Evolutionary conservation across 306 rosid species (phyloP), one percentile per base, ranked within the genome.

Genomic region (Pachyrhizus erosus): DNA sequence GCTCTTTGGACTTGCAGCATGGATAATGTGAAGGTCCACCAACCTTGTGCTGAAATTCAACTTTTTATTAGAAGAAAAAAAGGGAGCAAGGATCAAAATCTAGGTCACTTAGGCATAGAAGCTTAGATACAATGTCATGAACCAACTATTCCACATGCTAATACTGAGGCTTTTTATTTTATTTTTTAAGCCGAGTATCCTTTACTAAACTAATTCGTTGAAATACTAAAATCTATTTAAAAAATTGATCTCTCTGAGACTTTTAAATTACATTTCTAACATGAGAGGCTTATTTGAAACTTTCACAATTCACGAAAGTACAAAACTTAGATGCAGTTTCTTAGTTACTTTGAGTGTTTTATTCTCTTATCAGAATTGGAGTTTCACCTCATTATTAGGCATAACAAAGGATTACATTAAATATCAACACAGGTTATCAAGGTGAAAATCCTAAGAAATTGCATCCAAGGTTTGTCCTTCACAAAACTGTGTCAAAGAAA

Each of bases 401-500:
- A 39, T 8, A 39, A 39, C 8, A 39, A 39, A 39, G 7, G 11
- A 7, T 39, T 39, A 11, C 4, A 39, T 39, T 39, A 42, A 42
- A 10, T 13, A 42, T 42, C 13, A 42, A 10, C 14, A 2, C 10
- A 42, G 0, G 48, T 42, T 42, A 42, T 10, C 14, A 42, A 42
- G 42, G 14, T 42, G 14, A 42, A 42, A 42, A 2, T 42, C 42
- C 48, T 9, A 42, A 42, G 48, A 42, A 42, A 42, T 42, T 42
- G 2, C 48, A 10, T 42, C 3, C 14, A 42, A 11, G 48, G 9
- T 42, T 9, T 42, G 2, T 42, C 48, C 48, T 42, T 42, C 68
- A 61, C 69, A 57, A 49, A 60, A 54, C 48, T 39, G 39, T 42
- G n/a, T 81, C 65, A 49, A 73, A 23, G 80, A 67, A 65, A 34